Base-by-base conservation (phyloP, 805 yeast genomes). In the Spathaspora passalidarum region DNA sequence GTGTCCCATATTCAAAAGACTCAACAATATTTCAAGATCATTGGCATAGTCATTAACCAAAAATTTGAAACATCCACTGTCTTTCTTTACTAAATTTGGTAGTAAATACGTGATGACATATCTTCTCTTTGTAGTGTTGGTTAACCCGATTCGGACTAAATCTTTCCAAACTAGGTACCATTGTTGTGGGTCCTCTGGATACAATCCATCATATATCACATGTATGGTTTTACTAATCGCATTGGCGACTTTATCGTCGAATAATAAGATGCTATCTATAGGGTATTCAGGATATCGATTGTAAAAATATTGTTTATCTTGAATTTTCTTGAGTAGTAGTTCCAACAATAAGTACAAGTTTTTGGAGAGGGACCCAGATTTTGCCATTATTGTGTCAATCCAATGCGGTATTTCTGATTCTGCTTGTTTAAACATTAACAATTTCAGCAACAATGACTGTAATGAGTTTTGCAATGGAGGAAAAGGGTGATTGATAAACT, bases 381-480 rank as follows among this genome's bases (percentile, higher is more conserved):
- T 48, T 52, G 19, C 55, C 49, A 84, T 57, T 1, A 77, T 63
- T 16, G 57, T 56, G 5, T 54, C 57, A 4, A 78, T 55, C 90
- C 90, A 86, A 2, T 51, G 42, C 22, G 56, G 26, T 17, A 43
- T 14, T 16, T 73, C 64, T 29, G 34, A 10, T 13, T 17, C n/a
- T 1, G 73, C 40, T 1, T 47, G 38, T 34, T 59, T 52, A 14
- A 39, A 42, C 66, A 1, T 55, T 49, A 9, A 84, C 42, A 84
- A 56, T 53, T 84, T 88, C 2, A 60, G 44, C 40, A 88, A 76
- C 39, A 89, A 56, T 25, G 81, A 86, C 45, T 72, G 76, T 43
- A 88, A 60, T 0, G 95, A 83, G 56, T 85, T 87, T 5, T 84
- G 80, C 21, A 87, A 61, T 0, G 95, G 82, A 2, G 86, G 80